These are phyloP conservation scores for Xerocomus spinulosus DNA, from an alignment of 768 basidiomycete genomes.

Conservation along the genomic window DNA sequence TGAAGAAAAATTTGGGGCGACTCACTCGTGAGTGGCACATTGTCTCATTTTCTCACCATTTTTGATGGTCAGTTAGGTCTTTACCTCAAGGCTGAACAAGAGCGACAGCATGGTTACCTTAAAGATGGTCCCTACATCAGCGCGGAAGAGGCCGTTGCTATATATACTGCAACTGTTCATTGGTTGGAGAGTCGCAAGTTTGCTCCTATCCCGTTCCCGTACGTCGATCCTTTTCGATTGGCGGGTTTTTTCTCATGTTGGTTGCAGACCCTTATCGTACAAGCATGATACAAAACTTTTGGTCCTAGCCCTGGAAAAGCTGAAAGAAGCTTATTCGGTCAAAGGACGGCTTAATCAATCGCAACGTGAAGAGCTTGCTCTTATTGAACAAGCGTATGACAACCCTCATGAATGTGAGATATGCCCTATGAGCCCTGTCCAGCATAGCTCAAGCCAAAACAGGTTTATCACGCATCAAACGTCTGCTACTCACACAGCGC, in stretches of 20 bases:
- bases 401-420: slow-evolving; percentile 93
- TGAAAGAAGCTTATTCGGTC: slow-evolving; percentile 98
- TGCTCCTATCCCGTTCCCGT: slow-evolving; percentile 98
- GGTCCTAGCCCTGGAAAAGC: slow-evolving; percentile 93
- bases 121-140: slow-evolving; percentile 99
- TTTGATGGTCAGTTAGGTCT: slow-evolving; percentile 46
- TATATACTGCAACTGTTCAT: slow-evolving; percentile 97
- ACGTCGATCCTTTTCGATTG: slow-evolving; percentile 23
- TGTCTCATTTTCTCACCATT: not conserved
- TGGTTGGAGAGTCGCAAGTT: slow-evolving; percentile 99
- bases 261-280: slow-evolving; percentile 80
- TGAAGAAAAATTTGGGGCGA: slow-evolving; percentile 98
- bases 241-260: slow-evolving; percentile 1
- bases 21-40: slow-evolving; percentile 67
- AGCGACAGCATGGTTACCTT: slow-evolving; percentile 96
- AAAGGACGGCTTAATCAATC: slow-evolving; percentile 97
- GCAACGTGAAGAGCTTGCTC: slow-evolving; percentile 94
- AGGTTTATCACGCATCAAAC: slow-evolving; percentile 96
- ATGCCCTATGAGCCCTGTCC: not conserved
- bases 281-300: slow-evolving; percentile 99
- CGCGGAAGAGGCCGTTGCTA: slow-evolving; percentile 97
- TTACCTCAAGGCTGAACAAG: slow-evolving; percentile 98
- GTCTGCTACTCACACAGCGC: slow-evolving; percentile 91
- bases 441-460: slow-evolving; percentile 5
- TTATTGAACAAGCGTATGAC: slow-evolving; percentile 99